Conservation (phyloP, 345 rosid species). For the Cardamine resedifolia region DNA sequence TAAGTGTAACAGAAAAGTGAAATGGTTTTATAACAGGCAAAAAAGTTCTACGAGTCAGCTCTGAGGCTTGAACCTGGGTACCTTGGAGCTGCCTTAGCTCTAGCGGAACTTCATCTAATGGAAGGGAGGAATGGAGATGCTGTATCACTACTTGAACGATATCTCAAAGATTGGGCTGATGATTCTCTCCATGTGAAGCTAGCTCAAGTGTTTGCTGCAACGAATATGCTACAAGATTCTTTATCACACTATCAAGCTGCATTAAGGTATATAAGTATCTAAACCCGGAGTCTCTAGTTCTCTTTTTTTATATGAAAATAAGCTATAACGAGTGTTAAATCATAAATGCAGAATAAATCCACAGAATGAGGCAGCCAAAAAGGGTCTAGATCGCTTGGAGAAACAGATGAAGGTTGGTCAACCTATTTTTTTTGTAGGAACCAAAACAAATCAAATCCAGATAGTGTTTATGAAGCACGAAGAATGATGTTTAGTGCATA, state of each 20-base stretch:
- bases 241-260: constrained; percentile 93
- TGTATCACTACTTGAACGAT: constrained; percentile 85
- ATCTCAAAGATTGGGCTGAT: constrained; percentile 97
- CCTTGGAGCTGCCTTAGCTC: constrained; percentile 95
- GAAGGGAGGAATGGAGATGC: constrained; percentile 98
- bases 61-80: constrained; percentile 92
- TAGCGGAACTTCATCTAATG: constrained; percentile 86
- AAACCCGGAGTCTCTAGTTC: not conserved
- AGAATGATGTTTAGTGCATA: not conserved
- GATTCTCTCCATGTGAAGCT: constrained; percentile 95
- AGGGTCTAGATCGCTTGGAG: constrained; percentile 95
- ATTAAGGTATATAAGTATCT: constrained; percentile 49
- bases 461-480: not conserved
- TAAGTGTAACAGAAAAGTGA: constrained; percentile 3
- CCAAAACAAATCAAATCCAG: not conserved
- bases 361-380: constrained; percentile 88
- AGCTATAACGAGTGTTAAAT: not conserved
- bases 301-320: not conserved
- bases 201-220: constrained; percentile 94
- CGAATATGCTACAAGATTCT: constrained; percentile 81
- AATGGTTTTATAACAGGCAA: constrained; percentile 59
- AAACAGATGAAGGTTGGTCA: constrained; percentile 91
- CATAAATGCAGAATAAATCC: constrained; percentile 67
- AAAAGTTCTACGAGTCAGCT: constrained; percentile 93
- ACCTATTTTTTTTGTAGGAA: not conserved